Evolutionary conservation across 306 rosid species (phyloP).

Genomic region (Prunus mira): DNA sequence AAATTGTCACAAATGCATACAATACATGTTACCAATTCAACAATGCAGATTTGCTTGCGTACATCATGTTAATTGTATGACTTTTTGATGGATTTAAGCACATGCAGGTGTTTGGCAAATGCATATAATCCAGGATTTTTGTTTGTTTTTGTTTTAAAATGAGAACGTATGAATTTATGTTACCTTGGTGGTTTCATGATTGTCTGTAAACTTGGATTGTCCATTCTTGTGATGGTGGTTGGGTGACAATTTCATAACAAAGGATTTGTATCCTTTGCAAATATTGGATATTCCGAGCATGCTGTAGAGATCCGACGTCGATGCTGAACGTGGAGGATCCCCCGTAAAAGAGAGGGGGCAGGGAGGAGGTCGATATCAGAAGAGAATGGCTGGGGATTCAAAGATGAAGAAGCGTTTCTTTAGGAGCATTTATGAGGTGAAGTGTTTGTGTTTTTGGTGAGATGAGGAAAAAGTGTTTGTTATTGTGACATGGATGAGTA

Average conservation of each 20-base stretch:
- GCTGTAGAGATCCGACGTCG: constrained; percentile 41
- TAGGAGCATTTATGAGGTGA: constrained; percentile 9
- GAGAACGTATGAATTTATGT: neutral
- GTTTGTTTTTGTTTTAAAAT: neutral
- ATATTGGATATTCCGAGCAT: constrained; percentile 54
- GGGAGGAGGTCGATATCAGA: neutral
- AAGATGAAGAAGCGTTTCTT: constrained; percentile 14
- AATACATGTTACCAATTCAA: neutral
- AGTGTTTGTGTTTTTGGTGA: neutral
- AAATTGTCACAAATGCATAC: neutral
- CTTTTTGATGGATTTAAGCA: neutral
- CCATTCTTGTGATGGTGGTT: constrained; percentile 16
- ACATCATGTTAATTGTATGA: neutral
- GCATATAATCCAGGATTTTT: neutral
- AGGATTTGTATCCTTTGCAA: constrained; percentile 47
- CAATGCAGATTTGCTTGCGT: neutral
- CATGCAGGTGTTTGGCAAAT: neutral
- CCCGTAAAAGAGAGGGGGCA: constrained; percentile 37
- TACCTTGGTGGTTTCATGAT: constrained; percentile 28
- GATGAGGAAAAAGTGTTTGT: neutral
- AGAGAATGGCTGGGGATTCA: constrained; percentile 7
- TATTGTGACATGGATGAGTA: constrained; percentile 1
- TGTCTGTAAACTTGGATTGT: constrained; percentile 4
- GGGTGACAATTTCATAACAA: constrained; percentile 36
- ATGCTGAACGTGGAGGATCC: constrained; percentile 44